Conservation (phyloP, 1,284 basidiomycete species). For the Uromyces viciae-fabae region DNA sequence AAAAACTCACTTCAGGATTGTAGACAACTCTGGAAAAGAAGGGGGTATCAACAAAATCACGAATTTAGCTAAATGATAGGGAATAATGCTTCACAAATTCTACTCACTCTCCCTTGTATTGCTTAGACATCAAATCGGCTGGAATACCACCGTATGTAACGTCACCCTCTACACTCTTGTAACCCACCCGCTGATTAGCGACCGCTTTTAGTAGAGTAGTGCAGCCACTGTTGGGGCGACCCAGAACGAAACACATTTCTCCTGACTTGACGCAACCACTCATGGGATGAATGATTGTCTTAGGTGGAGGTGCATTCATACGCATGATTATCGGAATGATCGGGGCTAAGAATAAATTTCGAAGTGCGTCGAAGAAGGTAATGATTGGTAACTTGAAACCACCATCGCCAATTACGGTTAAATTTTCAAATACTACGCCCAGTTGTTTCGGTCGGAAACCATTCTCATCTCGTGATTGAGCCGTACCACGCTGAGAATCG, state of each 20-base stretch:
- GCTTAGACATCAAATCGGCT: slow-evolving; percentile 25
- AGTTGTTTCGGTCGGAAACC: slow-evolving; percentile 64
- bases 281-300: slow-evolving; percentile 59
- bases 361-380: slow-evolving; percentile 61
- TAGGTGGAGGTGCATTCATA: slow-evolving; percentile 48
- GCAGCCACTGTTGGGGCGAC: slow-evolving; percentile 59
- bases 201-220: slow-evolving; percentile 56
- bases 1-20: slow-evolving; percentile 10
- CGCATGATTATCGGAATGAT: slow-evolving; percentile 55
- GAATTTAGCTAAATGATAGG: background rate
- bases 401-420: slow-evolving; percentile 70
- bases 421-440: slow-evolving; percentile 72
- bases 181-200: slow-evolving; percentile 53
- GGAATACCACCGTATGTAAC: slow-evolving; percentile 66
- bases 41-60: background rate
- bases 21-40: slow-evolving; percentile 47
- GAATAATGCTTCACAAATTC: background rate
- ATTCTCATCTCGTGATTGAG: slow-evolving; percentile 4
- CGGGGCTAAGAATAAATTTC: slow-evolving; percentile 63
- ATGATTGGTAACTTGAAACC: slow-evolving; percentile 56
- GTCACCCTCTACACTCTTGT: slow-evolving; percentile 60
- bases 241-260: slow-evolving; percentile 62
- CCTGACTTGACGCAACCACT: slow-evolving; percentile 70
- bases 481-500: background rate
- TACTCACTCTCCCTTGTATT: slow-evolving; percentile 39